phyloP scores from a whole-genome alignment of 2,329 filamentous ascomycete genomes.

The Neofusicoccum sp. region DNA sequence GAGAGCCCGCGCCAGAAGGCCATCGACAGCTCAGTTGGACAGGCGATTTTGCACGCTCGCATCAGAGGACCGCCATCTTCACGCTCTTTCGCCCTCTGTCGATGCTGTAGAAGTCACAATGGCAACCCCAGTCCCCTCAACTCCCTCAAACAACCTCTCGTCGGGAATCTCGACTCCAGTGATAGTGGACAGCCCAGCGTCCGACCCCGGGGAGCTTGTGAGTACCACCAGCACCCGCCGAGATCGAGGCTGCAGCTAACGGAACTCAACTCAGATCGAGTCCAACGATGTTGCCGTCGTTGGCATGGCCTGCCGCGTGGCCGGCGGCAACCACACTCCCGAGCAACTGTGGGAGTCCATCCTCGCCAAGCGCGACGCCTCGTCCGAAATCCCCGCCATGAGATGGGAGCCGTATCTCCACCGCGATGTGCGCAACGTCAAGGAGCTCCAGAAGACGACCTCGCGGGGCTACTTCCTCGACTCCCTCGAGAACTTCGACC shows the following conservation, averaged over 20 bases:
- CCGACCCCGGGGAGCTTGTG: not conserved
- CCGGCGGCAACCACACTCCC: conserved; percentile 34
- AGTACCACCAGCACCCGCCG: not conserved
- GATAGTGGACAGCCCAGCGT: not conserved
- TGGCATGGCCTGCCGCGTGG: conserved; percentile 37
- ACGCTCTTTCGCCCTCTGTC: not conserved
- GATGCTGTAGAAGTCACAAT: not conserved
- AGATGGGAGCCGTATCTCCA: conserved; percentile 37
- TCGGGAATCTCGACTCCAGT: not conserved
- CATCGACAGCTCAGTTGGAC: not conserved
- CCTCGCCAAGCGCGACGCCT: conserved; percentile 31
- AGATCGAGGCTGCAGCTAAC: not conserved
- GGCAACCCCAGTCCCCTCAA: not conserved
- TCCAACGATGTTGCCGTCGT: conserved; percentile 35
- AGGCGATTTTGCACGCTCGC: not conserved
- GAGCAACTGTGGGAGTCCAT: conserved; percentile 40
- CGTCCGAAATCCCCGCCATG: conserved; percentile 31
- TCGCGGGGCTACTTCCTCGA: conserved; percentile 36
- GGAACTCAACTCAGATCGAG: not conserved
- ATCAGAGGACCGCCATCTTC: not conserved
- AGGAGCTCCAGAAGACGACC: conserved; percentile 30
- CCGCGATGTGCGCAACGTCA: conserved; percentile 31
- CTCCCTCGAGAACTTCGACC: conserved; percentile 32
- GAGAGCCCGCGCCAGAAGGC: not conserved
- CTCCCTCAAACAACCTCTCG: not conserved